A percentile compares a stretch with the other conserved stretches of the same genome.
Evolutionary conservation across 2,329 filamentous ascomycete species (phyloP).

Genomic region (Aspergillus cejpii): DNA sequence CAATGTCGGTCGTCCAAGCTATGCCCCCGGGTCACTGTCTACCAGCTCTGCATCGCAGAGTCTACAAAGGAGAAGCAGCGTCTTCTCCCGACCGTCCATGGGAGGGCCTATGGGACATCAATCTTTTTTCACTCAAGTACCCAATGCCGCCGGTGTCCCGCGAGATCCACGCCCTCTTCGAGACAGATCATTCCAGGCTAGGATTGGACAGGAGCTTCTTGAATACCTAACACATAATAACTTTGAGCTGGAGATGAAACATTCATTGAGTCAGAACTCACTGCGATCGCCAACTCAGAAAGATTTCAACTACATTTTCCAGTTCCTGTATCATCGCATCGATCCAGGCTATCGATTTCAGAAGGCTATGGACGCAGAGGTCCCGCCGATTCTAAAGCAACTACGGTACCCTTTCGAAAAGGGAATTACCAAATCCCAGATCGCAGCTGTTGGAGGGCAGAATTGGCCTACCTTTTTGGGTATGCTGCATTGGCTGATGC

Average conservation of each 20-base stretch:
- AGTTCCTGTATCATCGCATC: slow-evolving; percentile 94
- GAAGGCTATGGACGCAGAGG: slow-evolving; percentile 91
- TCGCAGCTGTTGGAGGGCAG: slow-evolving; percentile 88
- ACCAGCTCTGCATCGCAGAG: slow-evolving; percentile 50
- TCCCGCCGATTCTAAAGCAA: slow-evolving; percentile 86
- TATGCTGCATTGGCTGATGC: slow-evolving; percentile 98
- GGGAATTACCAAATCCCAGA: slow-evolving; percentile 92
- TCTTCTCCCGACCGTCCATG: slow-evolving; percentile 67
- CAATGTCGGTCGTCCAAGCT: slow-evolving; percentile 62
- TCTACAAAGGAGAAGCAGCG: slow-evolving; percentile 67
- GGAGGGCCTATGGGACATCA: slow-evolving; percentile 67
- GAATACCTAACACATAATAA: slow-evolving; percentile 91
- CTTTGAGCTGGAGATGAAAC: slow-evolving; percentile 97
- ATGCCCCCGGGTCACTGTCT: slow-evolving; percentile 54
- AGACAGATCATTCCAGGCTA: slow-evolving; percentile 70
- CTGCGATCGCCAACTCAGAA: slow-evolving; percentile 95
- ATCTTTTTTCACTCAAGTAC: slow-evolving; percentile 89
- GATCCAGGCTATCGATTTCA: slow-evolving; percentile 90
- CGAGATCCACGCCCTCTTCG: slow-evolving; percentile 80
- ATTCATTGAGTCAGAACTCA: slow-evolving; percentile 81
- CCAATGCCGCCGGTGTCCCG: slow-evolving; percentile 72
- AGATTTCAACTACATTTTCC: slow-evolving; percentile 96
- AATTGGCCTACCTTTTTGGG: slow-evolving; percentile 96
- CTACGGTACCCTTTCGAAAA: slow-evolving; percentile 91
- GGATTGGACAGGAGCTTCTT: slow-evolving; percentile 79